Evolutionary conservation across 2,329 filamentous ascomycete species (phyloP).

Genomic region (Fusarium napiforme): DNA sequence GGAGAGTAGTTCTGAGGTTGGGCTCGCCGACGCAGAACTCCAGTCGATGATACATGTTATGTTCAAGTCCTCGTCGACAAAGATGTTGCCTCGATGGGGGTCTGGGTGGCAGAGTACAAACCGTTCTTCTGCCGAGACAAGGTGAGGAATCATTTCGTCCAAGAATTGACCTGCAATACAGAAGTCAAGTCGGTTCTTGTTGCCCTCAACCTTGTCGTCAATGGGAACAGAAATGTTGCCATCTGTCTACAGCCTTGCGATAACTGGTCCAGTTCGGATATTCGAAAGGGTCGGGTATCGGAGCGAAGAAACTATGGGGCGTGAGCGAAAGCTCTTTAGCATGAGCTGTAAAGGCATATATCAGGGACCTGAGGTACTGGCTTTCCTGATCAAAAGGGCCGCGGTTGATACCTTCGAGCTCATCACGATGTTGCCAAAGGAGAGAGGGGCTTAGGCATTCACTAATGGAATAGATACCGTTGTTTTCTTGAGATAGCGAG

Average conservation of each 20-base stretch:
- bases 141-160: background rate
- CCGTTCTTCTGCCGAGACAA: fast-evolving
- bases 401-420: background rate
- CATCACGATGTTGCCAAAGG: background rate
- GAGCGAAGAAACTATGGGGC: background rate
- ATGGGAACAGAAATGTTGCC: background rate
- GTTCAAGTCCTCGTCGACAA: background rate
- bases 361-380: background rate
- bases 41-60: background rate
- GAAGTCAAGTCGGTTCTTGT: background rate
- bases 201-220: background rate
- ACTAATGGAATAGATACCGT: background rate
- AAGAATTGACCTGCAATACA: background rate
- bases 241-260: background rate
- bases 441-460: background rate
- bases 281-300: background rate
- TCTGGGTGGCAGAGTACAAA: background rate
- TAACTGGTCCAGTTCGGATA: background rate
- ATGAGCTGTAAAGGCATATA: background rate
- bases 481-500: background rate
- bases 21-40: background rate
- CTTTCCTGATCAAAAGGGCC: background rate
- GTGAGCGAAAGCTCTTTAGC: background rate
- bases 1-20: background rate
- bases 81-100: background rate